phyloP scores from a whole-genome alignment of 2,329 filamentous ascomycete species.

The Raffaelea deltoideospora region DNA sequence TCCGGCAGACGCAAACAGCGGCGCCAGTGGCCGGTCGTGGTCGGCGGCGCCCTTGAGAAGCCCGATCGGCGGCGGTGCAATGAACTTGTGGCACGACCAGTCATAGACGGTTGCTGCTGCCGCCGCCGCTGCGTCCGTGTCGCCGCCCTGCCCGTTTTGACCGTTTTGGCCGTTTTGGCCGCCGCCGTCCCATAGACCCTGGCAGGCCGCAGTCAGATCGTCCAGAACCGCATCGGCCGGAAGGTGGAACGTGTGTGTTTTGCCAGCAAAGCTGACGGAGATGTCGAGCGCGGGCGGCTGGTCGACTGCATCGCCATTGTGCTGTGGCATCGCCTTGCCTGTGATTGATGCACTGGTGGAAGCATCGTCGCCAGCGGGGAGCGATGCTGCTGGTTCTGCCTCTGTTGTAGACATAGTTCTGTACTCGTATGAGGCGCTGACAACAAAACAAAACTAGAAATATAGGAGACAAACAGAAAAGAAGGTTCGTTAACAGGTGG shows the following conservation, averaged over 20 bases:
- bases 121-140: neutral
- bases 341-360: too few relatives aligned
- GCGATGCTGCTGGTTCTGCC: too few relatives aligned
- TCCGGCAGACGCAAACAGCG: conserved; percentile 7
- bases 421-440: too few relatives aligned
- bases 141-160: neutral
- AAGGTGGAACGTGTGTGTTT: conserved; percentile 9
- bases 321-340: too few relatives aligned
- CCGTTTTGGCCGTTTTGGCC: neutral
- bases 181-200: conserved; percentile 6
- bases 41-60: conserved; percentile 15
- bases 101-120: conserved; percentile 3
- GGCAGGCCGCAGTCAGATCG: conserved; percentile 12
- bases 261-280: conserved; percentile 9
- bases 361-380: too few relatives aligned
- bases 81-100: conserved; percentile 13
- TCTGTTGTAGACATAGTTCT: too few relatives aligned
- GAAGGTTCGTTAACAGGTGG: too few relatives aligned
- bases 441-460: too few relatives aligned
- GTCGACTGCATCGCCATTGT: too few relatives aligned
- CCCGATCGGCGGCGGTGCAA: conserved; percentile 11
- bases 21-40: conserved; percentile 10
- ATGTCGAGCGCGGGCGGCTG: conserved; percentile 5
- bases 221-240: conserved; percentile 9
- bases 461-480: too few relatives aligned